A percentile compares a stretch with the other conserved stretches of the same genome.
phyloP scores from a whole-genome alignment of 192 early-diverging fungal species.

The Coemansia sp. region DNA sequence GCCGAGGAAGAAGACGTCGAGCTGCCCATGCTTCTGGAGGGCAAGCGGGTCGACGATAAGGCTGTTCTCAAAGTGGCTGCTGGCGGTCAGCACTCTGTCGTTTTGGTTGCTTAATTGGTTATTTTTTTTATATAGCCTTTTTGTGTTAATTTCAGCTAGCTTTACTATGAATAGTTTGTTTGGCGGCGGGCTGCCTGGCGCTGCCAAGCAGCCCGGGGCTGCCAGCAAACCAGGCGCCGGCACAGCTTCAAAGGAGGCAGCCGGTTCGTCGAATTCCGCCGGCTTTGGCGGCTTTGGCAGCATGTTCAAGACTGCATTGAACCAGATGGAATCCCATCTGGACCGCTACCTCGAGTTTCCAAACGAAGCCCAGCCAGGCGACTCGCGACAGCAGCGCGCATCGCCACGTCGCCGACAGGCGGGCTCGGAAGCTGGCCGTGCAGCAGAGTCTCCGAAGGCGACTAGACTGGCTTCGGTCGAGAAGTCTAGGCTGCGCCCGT shows the following conservation, averaged over 20 bases:
- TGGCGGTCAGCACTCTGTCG: slow-evolving; percentile 72
- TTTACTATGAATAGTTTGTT: slow-evolving; percentile 32
- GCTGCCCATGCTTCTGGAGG: slow-evolving; percentile 59
- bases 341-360: slow-evolving; percentile 71
- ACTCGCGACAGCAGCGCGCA: slow-evolving; percentile 12
- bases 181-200: slow-evolving; percentile 26
- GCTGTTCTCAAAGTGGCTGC: slow-evolving; percentile 61
- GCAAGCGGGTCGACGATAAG: slow-evolving; percentile 69
- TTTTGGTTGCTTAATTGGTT: slow-evolving; percentile 20
- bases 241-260: not conserved
- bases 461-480: slow-evolving; percentile 14
- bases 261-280: not conserved
- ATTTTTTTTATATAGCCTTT: not conserved
- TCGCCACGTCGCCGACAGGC: slow-evolving; percentile 1
- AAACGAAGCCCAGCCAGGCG: slow-evolving; percentile 22
- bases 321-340: slow-evolving; percentile 70
- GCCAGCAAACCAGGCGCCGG: not conserved
- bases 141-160: slow-evolving; percentile 5
- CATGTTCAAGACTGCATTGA: slow-evolving; percentile 72
- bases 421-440: slow-evolving; percentile 18
- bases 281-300: slow-evolving; percentile 57
- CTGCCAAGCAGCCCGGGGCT: slow-evolving; percentile 9
- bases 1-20: slow-evolving; percentile 72
- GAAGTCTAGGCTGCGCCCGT: slow-evolving; percentile 47
- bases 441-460: slow-evolving; percentile 26